These are phyloP conservation scores for Yarrowia deformans DNA, from an alignment of 805 yeast genomes.

Conservation along the genomic window DNA sequence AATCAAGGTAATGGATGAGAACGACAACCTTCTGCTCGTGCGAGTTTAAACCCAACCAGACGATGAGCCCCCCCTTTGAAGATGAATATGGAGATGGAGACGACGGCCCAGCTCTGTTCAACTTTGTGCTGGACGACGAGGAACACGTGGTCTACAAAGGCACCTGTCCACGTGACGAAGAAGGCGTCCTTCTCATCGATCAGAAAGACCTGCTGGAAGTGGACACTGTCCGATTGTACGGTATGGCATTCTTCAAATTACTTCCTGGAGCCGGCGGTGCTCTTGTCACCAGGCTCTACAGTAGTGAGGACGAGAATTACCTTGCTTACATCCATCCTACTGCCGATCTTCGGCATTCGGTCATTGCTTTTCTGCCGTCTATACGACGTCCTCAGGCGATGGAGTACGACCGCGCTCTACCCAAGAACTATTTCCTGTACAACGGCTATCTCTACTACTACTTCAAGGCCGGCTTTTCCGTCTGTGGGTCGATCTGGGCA, in stretches of 20 bases:
- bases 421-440: background rate
- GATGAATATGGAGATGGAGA: background rate
- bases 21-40: background rate
- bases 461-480: constrained; percentile 1
- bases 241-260: background rate
- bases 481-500: constrained; percentile 1
- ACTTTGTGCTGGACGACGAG: background rate
- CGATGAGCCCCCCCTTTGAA: background rate
- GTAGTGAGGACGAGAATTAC: background rate
- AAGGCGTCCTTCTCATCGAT: background rate
- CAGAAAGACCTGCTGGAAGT: background rate
- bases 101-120: background rate
- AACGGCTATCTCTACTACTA: background rate
- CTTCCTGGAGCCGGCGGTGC: background rate
- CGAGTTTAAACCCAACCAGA: background rate
- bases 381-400: background rate
- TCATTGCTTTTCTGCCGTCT: background rate
- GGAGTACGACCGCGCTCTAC: background rate
- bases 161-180: background rate
- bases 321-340: background rate
- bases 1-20: background rate
- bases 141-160: background rate
- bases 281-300: background rate
- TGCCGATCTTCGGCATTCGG: background rate
- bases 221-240: background rate